Evolutionary conservation across 768 basidiomycete genomes (phyloP), one percentile per base, ranked within the genome.

Genomic region (Omphalotus guepiniiformis): DNA sequence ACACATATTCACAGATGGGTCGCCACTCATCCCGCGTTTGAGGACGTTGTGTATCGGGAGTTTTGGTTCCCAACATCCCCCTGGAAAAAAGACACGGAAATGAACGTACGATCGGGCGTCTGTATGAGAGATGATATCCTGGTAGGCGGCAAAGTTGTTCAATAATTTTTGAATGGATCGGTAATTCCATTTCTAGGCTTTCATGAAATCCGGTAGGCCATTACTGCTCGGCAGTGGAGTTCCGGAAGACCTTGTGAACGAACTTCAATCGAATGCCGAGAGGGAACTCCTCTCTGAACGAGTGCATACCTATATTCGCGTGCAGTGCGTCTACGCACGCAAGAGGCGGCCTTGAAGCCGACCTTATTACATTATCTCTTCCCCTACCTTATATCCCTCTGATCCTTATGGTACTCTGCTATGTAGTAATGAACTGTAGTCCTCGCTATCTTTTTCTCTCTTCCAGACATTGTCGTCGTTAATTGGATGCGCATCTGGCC

Each of bases 221-320:
- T 66, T 89, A 34, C 72, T 90, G 2, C 72, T 89, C 4, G 76
- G 80, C 11, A 75, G 69, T 55, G 88, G 85, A 3, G 55, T 88
- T 23, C 61, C 79, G 2, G 73, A 75, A 57, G 62, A 66, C 6
- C 57, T 80, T 13, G 71, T 88, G 18, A 66, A 80, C 48, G 66
- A 74, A 26, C 62, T 89, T 15, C 73, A 86, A 60, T 45, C 47
- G 4, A 74, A 78, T 19, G 75, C 80, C 11, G 60, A 58, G n/a
- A 36, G 57, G 27, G 88, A 89, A 55, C 58, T 87, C 32, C 60
- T 65, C 12, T 73, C 75, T 13, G 72, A 74, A 4, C 54, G 63
- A 15, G 64, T 65, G 8, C 71, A 72, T 3, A 64, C 76, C 46
- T 84, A 74, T 53, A 74, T 82, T 47, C 72, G 73, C 49, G 54